phyloP scores from a whole-genome alignment of 257 asterid species.

The Solanum gracilifrons region DNA sequence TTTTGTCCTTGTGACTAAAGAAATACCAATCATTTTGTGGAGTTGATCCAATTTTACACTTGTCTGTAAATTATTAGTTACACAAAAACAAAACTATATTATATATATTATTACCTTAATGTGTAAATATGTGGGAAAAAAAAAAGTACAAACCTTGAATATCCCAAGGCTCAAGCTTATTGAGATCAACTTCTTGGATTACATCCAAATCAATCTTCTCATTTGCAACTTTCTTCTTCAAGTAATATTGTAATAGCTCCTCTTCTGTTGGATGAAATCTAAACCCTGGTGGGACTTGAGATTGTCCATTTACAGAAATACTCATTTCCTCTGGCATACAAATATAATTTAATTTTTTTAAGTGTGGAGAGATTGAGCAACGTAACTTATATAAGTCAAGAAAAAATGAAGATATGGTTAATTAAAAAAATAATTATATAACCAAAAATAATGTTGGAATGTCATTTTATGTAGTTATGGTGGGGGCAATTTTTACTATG shows the following conservation, averaged over 20 bases:
- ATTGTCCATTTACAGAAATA: conserved; percentile 68
- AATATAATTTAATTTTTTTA: neutral
- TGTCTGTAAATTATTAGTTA: conserved; percentile 26
- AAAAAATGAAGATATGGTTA: neutral
- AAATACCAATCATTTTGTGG: conserved; percentile 94
- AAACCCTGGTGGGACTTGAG: conserved; percentile 86
- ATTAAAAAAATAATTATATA: neutral
- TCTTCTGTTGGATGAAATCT: conserved; percentile 95
- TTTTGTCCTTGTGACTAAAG: conserved; percentile 88
- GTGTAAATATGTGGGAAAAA: too few relatives aligned
- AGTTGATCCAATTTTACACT: conserved; percentile 73
- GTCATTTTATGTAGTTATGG: conserved; percentile 3
- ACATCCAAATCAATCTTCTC: conserved; percentile 80
- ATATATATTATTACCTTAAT: neutral
- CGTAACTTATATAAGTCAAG: neutral
- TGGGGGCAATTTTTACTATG: neutral
- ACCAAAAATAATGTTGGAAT: neutral
- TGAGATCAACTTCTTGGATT: conserved; percentile 81
- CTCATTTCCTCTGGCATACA: conserved; percentile 32
- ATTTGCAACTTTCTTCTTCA: conserved; percentile 62
- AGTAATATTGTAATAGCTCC: conserved; percentile 77
- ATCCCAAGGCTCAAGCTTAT: conserved; percentile 95
- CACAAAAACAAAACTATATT: neutral
- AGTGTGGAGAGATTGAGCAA: neutral
- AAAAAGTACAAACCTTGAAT: conserved; percentile 46